Base-by-base conservation (phyloP, 768 basidiomycete species). In the Symmetrospora coprosmae region DNA sequence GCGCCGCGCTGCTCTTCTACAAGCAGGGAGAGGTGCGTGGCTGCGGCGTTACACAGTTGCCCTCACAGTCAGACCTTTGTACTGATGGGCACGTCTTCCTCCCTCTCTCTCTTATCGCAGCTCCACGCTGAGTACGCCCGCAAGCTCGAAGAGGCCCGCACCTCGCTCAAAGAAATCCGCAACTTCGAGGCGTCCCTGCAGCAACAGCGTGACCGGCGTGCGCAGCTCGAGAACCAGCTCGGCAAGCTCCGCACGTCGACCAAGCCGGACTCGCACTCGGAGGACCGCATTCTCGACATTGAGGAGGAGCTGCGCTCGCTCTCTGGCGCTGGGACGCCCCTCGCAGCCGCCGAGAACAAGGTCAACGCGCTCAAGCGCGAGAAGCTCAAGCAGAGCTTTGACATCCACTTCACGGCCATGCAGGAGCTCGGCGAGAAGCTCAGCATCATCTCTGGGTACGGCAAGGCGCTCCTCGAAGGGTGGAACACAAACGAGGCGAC, bases 151-250 rank as follows among this genome's bases (percentile, higher is more conserved):
- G 33, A 64, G 35, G 8, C 47, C 16, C 41, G 68, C 4, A 23
- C 30, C 6, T 16, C 61, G 5, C 48, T 69, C 30, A 69, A 69
- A 46, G 68, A 69, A 33, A 62, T 69, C 16, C 65, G 68, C 63
- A 69, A 69, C 63, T 64, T 64, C 27, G 68, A 69, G 52, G 66
- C 67, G 52, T 64, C 61, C 17, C 59, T 53, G 19, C 19, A 21
- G 19, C 28, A 60, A 52, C 37, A 65, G 51, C 51, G 52, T 52
- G 40, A 53, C 38, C 43, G 43, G 41, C 33, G 14, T 37, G 8
- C 16, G 19, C 4, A 50, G 63, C 50, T 47, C 50, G n/a, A 58
- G 30, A 58, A 58, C 13, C 55, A 61, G 27, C 37, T 65, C 25
- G 0, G 25, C 34, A 50, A 53, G 38, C 63, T 67, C 33, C 21